These are phyloP conservation scores for Tuber borchii DNA, from an alignment of 495 filamentous ascomycete species.

Conservation along the genomic window DNA sequence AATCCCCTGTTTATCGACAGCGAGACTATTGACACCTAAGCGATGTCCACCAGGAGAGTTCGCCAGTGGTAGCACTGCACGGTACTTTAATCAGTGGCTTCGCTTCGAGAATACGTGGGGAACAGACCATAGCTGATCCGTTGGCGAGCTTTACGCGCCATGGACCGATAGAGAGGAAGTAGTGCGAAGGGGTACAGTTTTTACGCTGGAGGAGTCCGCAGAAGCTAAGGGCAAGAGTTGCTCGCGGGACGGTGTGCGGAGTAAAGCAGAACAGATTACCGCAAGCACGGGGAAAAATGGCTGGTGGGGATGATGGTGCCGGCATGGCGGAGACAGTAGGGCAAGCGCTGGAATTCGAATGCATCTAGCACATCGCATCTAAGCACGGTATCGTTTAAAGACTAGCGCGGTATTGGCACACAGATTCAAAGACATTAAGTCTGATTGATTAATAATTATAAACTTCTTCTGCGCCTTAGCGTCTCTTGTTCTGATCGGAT, in stretches of 20 bases:
- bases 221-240: not conserved
- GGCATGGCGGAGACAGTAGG: slow-evolving; percentile 12
- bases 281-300: not conserved
- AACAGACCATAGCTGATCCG: slow-evolving; percentile 61
- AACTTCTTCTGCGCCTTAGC: not conserved
- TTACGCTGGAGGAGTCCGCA: not conserved
- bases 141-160: slow-evolving; percentile 60
- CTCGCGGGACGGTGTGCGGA: not conserved
- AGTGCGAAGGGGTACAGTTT: not conserved
- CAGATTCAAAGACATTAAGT: not conserved
- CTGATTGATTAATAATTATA: slow-evolving; percentile 8
- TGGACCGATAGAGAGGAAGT: slow-evolving; percentile 23
- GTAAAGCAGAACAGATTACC: not conserved
- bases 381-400: not conserved
- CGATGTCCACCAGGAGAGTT: slow-evolving; percentile 86
- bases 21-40: slow-evolving; percentile 87
- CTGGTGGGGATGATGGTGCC: slow-evolving; percentile 4
- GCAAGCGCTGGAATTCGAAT: not conserved
- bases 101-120: slow-evolving; percentile 8
- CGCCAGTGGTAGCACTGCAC: slow-evolving; percentile 81
- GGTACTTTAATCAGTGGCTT: slow-evolving; percentile 16
- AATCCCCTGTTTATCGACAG: slow-evolving; percentile 77
- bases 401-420: not conserved
- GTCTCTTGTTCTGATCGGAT: not conserved
- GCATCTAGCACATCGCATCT: not conserved